Percentiles rank a stretch among this genome's conserved stretches.
These are phyloP conservation scores for Dipodascopsis tothii DNA, from an alignment of 805 yeast species.

Conservation along the genomic window DNA sequence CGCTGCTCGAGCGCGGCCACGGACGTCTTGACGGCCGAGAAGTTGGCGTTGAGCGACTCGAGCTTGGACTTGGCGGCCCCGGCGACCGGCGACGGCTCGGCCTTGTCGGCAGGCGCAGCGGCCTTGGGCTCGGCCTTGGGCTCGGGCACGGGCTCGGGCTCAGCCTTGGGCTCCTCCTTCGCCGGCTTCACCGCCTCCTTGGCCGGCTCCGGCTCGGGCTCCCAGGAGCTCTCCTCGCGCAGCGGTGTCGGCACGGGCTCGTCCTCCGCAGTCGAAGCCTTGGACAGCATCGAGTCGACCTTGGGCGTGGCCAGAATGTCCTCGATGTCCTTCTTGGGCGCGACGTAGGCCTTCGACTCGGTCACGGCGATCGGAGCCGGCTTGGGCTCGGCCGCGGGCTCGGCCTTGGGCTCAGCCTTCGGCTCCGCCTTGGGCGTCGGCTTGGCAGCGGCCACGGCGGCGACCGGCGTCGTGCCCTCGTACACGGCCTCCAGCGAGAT, in stretches of 20 bases:
- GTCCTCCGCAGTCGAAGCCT: slow-evolving; percentile 41
- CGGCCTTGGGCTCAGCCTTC: slow-evolving; percentile 23
- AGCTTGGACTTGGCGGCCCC: slow-evolving; percentile 12
- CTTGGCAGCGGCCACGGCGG: slow-evolving; percentile 9
- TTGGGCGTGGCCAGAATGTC: slow-evolving; percentile 43
- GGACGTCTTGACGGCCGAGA: slow-evolving; percentile 7
- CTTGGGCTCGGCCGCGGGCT: slow-evolving; percentile 4
- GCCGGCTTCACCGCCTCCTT: slow-evolving; percentile 18
- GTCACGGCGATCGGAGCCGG: slow-evolving; percentile 12
- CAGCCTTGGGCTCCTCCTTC: slow-evolving; percentile 11
- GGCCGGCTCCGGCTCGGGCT: slow-evolving; percentile 28
- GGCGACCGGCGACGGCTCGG: slow-evolving; percentile 2
- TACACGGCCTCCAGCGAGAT: slow-evolving; percentile 67
- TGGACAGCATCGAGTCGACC: slow-evolving; percentile 42
- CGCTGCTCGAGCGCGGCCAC: slow-evolving; percentile 15
- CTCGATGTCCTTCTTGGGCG: slow-evolving; percentile 41
- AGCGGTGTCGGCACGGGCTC: slow-evolving; percentile 19
- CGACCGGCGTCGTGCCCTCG: slow-evolving; percentile 16
- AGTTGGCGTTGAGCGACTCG: slow-evolving; percentile 10
- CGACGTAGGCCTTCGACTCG: slow-evolving; percentile 27
- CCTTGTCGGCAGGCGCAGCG: slow-evolving; percentile 9
- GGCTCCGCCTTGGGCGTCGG: slow-evolving; percentile 14
- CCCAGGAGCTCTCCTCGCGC: slow-evolving; percentile 32
- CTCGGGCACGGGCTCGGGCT: slow-evolving; percentile 13
- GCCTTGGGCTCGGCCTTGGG: slow-evolving; percentile 20